These are phyloP conservation scores for Salix suchowensis DNA, from an alignment of 345 rosid genomes.

Conservation along the genomic window DNA sequence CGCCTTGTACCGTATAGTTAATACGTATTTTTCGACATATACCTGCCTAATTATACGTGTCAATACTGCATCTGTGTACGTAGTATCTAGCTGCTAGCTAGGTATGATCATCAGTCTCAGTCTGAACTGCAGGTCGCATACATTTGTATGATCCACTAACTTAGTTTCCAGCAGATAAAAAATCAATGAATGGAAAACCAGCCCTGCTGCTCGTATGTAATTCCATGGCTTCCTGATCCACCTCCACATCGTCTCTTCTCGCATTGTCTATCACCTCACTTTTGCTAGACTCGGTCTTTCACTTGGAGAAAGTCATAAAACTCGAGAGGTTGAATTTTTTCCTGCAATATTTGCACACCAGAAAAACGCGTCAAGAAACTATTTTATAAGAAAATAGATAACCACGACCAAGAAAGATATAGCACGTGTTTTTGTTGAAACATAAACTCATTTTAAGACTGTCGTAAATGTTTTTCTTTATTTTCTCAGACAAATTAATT, in stretches of 20 bases:
- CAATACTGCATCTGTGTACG: neutral
- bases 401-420: no score
- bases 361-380: neutral
- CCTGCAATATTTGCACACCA: slow-evolving; percentile 16
- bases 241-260: slow-evolving; percentile 49
- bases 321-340: slow-evolving; percentile 34
- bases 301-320: slow-evolving; percentile 73
- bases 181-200: slow-evolving; percentile 48
- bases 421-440: neutral
- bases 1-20: no score
- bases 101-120: neutral
- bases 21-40: no score
- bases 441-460: neutral
- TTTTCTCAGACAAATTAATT: no score
- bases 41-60: neutral
- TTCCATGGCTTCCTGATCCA: slow-evolving; percentile 37
- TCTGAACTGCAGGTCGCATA: neutral
- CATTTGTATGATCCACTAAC: neutral
- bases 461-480: no score
- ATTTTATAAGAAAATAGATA: no score
- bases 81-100: neutral
- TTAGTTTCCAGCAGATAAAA: slow-evolving; percentile 45
- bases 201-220: slow-evolving; percentile 17
- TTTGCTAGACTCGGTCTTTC: slow-evolving; percentile 48
- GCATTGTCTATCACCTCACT: slow-evolving; percentile 48